These are phyloP conservation scores for Leccinum subrobustum DNA, from an alignment of 1,284 basidiomycete genomes.

Conservation along the genomic window DNA sequence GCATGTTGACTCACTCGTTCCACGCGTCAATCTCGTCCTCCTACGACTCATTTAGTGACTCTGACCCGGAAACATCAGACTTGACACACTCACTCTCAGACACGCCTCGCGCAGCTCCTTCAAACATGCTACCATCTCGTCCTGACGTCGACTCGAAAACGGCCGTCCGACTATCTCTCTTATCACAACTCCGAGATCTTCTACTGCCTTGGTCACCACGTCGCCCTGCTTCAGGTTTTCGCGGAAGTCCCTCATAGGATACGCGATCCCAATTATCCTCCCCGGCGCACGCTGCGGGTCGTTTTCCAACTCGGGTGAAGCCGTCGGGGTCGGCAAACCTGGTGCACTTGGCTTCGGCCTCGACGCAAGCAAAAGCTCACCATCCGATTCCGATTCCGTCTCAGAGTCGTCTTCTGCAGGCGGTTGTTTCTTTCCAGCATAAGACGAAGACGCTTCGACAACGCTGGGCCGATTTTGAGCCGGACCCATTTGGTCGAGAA, in stretches of 20 bases:
- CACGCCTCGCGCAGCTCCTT: constrained; percentile 62
- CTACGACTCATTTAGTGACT: constrained; percentile 31
- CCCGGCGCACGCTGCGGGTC: constrained; percentile 48
- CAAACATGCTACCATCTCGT: constrained; percentile 76
- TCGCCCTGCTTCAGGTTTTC: constrained; percentile 72
- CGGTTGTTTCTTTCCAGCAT: constrained; percentile 30
- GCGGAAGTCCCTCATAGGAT: constrained; percentile 76
- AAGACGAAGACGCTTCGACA: constrained; percentile 4
- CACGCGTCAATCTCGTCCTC: constrained; percentile 79
- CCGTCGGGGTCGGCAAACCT: constrained; percentile 47
- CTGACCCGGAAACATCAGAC: neutral
- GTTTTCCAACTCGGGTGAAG: constrained; percentile 44
- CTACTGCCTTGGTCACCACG: constrained; percentile 78
- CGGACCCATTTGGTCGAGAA: constrained; percentile 53
- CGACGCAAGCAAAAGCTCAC: constrained; percentile 31
- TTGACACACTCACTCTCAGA: constrained; percentile 48
- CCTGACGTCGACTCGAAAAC: constrained; percentile 63
- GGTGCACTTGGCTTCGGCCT: constrained; percentile 16
- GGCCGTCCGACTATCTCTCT: constrained; percentile 67
- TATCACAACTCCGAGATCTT: constrained; percentile 73
- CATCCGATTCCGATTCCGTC: constrained; percentile 43
- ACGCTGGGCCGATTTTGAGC: constrained; percentile 18
- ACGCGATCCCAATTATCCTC: constrained; percentile 69
- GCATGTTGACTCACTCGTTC: constrained; percentile 52
- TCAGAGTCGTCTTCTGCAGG: constrained; percentile 39